Conservation (phyloP, 441 rosid genomes). For the Gossypium laxum region DNA sequence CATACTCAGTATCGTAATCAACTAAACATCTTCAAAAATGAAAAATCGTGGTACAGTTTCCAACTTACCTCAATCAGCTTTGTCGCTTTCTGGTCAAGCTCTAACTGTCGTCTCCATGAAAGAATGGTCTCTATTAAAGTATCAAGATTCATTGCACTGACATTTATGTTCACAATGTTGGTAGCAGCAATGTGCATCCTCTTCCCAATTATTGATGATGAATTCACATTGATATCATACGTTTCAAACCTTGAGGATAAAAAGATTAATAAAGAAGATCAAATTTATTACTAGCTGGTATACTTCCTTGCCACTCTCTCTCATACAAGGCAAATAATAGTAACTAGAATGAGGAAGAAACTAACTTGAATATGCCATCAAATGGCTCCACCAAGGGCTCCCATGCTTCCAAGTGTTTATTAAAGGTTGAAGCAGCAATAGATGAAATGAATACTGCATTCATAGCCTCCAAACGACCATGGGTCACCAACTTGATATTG, state of each 20-base stretch:
- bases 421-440: slow-evolving; percentile 93
- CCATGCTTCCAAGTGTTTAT: slow-evolving; percentile 93
- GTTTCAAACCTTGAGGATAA: slow-evolving; percentile 72
- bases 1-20: neutral
- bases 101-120: slow-evolving; percentile 89
- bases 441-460: slow-evolving; percentile 89
- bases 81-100: slow-evolving; percentile 80
- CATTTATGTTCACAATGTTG: slow-evolving; percentile 70
- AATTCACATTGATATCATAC: slow-evolving; percentile 50
- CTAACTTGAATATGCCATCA: slow-evolving; percentile 97
- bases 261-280: slow-evolving; percentile 8
- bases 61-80: slow-evolving; percentile 55
- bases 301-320: slow-evolving; percentile 4
- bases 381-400: slow-evolving; percentile 97
- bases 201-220: slow-evolving; percentile 63
- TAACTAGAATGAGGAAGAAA: slow-evolving; percentile 16
- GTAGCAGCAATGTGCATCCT: slow-evolving; percentile 77
- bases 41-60: slow-evolving; percentile 12
- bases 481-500: slow-evolving; percentile 93
- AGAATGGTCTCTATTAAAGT: slow-evolving; percentile 62
- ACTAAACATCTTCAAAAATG: neutral
- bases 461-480: slow-evolving; percentile 91
- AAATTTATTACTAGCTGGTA: slow-evolving; percentile 9
- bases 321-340: slow-evolving; percentile 1
- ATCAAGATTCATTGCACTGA: slow-evolving; percentile 84